Evolutionary conservation across 2,329 filamentous ascomycete species (phyloP), one percentile per base, ranked within the genome.

Genomic region (Thielaviopsis ethacetica): DNA sequence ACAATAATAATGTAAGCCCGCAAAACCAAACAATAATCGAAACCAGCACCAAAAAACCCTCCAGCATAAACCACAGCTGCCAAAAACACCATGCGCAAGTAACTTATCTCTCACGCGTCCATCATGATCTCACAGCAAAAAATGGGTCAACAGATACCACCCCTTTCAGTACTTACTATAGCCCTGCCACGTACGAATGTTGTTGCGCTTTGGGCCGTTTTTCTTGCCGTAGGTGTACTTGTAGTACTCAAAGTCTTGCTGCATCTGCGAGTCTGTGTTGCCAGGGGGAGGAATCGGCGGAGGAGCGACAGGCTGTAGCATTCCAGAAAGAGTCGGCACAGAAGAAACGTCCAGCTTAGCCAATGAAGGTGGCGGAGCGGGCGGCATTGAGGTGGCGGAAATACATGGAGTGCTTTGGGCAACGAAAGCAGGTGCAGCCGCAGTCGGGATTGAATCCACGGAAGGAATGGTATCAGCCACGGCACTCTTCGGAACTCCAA

Each of bases 181-280:
- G 15, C 47, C 47, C 22, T 19, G 24, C 22, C 38, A 51, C 9
- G 41, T 22, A 47, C 56, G 56, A 51, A 58, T 51, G 22, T 58
- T 58, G 27, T 38, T 51, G n/a, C 54, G 38, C 38, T 26, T 56
- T 17, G 15, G 24, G 19, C 41, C 41, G 24, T 41, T 41, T 9
- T 49, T 41, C 13, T 56, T 57, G 15, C 56, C 59, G 51, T 55
- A 61, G 50, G 56, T 58, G 53, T 61, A 61, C 49, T 61, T 61
- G 47, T 61, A 61, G 52, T 55, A 61, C 51, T 61, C 59, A 17
- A 55, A 61, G 55, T 61, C 53, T 50, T 61, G 59, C 15, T 61
- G 59, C 22, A 58, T 57, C 26, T 54, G 55, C 13, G 59, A 47
- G 44, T 58, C 44, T 27, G 54, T 57, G 51, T 61, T 61, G 22